These are phyloP conservation scores for Pestalotiopsis sp. DNA, from an alignment of 2,329 filamentous ascomycete genomes.

Conservation along the genomic window DNA sequence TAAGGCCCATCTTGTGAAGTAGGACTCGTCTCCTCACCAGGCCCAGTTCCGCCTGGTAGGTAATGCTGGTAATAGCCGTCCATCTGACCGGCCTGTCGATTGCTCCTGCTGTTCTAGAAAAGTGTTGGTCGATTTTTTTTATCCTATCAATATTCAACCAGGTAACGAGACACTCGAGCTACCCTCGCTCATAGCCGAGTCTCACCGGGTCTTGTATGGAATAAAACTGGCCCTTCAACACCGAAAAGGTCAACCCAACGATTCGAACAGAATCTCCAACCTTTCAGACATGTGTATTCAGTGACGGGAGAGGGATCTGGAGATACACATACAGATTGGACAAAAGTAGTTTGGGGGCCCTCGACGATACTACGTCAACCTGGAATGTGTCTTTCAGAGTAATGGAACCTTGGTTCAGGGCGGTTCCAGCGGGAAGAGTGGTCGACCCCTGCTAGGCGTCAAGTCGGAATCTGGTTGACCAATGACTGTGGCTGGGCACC, in stretches of 20 bases:
- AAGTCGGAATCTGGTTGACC: conserved; percentile 2
- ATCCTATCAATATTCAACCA: neutral
- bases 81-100: conserved; percentile 39
- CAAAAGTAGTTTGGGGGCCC: neutral
- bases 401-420: neutral
- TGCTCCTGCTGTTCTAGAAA: conserved; percentile 15
- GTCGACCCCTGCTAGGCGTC: conserved; percentile 6
- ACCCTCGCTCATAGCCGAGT: neutral
- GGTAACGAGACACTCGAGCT: neutral
- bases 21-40: conserved; percentile 36
- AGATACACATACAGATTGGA: neutral
- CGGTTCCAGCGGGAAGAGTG: conserved; percentile 10
- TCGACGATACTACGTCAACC: neutral
- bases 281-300: neutral
- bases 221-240: neutral
- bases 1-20: conserved; percentile 44
- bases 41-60: conserved; percentile 54
- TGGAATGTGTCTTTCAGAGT: neutral
- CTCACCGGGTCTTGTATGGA: neutral
- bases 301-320: neutral
- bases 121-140: neutral
- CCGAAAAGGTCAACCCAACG: neutral
- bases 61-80: conserved; percentile 59
- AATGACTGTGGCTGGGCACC: neutral
- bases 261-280: neutral